phyloP scores from a whole-genome alignment of 495 filamentous ascomycete genomes.

The Cryomyces antarcticus region DNA sequence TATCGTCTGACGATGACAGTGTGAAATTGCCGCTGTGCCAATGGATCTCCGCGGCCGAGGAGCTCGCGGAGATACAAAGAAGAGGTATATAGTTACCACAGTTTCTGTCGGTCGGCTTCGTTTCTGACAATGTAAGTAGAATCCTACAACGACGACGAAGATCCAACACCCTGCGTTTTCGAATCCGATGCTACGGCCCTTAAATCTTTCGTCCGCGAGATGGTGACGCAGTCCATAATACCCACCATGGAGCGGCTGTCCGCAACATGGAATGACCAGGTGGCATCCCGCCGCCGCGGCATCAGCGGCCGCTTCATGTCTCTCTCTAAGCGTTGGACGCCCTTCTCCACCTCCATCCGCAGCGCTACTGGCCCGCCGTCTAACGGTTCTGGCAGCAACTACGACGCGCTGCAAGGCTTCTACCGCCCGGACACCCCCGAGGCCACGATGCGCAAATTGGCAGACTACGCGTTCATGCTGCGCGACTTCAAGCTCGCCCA shows the following conservation, averaged over 20 bases:
- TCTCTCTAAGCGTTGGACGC: constrained; percentile 68
- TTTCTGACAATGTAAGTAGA: constrained; percentile 8
- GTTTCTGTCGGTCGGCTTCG: background rate
- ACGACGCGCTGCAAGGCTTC: constrained; percentile 53
- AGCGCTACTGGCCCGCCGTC: constrained; percentile 26
- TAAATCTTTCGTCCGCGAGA: constrained; percentile 70
- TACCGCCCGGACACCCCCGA: constrained; percentile 72
- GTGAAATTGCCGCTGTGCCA: constrained; percentile 57
- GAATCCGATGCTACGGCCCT: constrained; percentile 82
- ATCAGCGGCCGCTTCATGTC: constrained; percentile 77
- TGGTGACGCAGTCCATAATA: constrained; percentile 78
- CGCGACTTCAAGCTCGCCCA: constrained; percentile 87
- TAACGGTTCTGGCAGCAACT: constrained; percentile 38
- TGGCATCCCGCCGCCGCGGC: constrained; percentile 73
- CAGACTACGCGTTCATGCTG: constrained; percentile 90
- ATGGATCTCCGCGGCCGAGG: constrained; percentile 79
- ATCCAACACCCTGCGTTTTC: constrained; percentile 59
- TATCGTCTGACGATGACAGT: constrained; percentile 83
- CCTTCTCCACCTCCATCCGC: constrained; percentile 42
- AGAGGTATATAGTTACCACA: constrained; percentile 21
- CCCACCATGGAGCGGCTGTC: constrained; percentile 87
- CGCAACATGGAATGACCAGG: constrained; percentile 89
- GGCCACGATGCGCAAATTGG: constrained; percentile 78
- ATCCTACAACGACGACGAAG: constrained; percentile 37
- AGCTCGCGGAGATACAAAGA: constrained; percentile 48